Evolutionary conservation across 1,139 yeast genomes (phyloP).

Genomic region (Yamadazyma dushanensis): DNA sequence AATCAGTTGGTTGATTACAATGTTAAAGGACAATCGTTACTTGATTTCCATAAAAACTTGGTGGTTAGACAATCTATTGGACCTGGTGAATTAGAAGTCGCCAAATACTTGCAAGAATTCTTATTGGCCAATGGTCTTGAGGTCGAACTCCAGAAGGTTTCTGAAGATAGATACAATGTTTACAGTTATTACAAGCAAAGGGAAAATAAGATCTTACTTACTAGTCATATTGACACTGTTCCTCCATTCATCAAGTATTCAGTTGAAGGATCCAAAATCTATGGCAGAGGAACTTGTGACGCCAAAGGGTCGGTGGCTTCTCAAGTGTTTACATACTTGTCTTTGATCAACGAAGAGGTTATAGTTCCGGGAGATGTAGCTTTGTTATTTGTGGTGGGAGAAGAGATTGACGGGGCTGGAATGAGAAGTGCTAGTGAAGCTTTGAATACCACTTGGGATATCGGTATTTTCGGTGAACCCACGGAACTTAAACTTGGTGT

Average conservation of each 20-base stretch:
- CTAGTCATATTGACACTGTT: conserved; percentile 72
- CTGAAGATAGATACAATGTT: conserved; percentile 44
- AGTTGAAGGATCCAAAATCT: conserved; percentile 49
- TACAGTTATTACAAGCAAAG: conserved; percentile 62
- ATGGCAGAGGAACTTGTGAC: conserved; percentile 68
- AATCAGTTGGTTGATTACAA: conserved; percentile 11
- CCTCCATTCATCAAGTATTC: conserved; percentile 63
- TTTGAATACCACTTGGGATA: conserved; percentile 53
- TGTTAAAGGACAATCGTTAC: conserved; percentile 16
- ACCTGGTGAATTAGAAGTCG: conserved; percentile 33
- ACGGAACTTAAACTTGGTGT: conserved; percentile 68
- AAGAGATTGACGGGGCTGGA: conserved; percentile 64
- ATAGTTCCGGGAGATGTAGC: conserved; percentile 56
- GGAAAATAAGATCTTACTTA: conserved; percentile 51
- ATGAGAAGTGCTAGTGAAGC: conserved; percentile 45
- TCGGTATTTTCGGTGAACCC: conserved; percentile 73
- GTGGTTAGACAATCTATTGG: conserved; percentile 37
- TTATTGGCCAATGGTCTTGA: conserved; percentile 46
- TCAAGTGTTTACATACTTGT: conserved; percentile 53
- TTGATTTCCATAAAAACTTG: conserved; percentile 33
- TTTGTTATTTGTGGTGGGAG: conserved; percentile 66
- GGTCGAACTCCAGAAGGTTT: conserved; percentile 47
- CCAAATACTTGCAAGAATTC: conserved; percentile 32
- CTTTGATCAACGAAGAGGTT: conserved; percentile 36
- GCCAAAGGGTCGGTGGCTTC: conserved; percentile 71